These are phyloP conservation scores for Spencermartinsiella ligniputridi DNA, from an alignment of 1,139 yeast genomes.

Conservation along the genomic window DNA sequence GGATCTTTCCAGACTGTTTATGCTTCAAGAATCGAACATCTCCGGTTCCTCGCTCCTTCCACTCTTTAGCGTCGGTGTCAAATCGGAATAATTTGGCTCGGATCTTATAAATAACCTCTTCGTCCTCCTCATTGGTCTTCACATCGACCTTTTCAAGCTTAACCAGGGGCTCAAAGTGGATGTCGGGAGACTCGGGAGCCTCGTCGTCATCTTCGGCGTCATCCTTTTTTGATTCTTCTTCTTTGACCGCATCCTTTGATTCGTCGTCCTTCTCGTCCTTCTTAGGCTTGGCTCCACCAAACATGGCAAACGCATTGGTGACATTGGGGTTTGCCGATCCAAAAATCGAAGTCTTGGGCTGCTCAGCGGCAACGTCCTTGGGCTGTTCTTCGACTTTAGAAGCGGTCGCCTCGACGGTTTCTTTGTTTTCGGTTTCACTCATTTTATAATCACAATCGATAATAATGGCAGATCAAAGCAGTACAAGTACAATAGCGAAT, in stretches of 20 bases:
- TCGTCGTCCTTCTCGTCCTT: slow-evolving; percentile 38
- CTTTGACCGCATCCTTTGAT: slow-evolving; percentile 30
- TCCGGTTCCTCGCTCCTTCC: slow-evolving; percentile 99
- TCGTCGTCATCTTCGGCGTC: slow-evolving; percentile 43
- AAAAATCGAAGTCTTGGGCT: slow-evolving; percentile 19
- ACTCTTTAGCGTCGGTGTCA: slow-evolving; percentile 70
- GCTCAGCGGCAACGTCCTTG: slow-evolving; percentile 6
- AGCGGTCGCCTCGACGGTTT: slow-evolving; percentile 5
- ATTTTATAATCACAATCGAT: too few species aligned
- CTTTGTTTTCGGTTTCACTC: background rate
- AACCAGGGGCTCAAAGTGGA: slow-evolving; percentile 94
- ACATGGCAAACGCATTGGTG: slow-evolving; percentile 74
- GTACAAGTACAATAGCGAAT: too few species aligned
- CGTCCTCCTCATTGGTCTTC: slow-evolving; percentile 95
- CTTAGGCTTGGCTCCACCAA: slow-evolving; percentile 76
- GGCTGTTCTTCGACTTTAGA: slow-evolving; percentile 5
- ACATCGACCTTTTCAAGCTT: slow-evolving; percentile 94
- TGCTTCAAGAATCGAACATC: slow-evolving; percentile 94
- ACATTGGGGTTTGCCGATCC: slow-evolving; percentile 50
- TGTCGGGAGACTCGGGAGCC: slow-evolving; percentile 87
- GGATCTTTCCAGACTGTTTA: slow-evolving; percentile 71
- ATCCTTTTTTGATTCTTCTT: slow-evolving; percentile 32
- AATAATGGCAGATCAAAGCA: too few species aligned
- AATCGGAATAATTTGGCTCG: slow-evolving; percentile 94
- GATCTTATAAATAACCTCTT: slow-evolving; percentile 74